Evolutionary conservation across 768 basidiomycete species (phyloP), one percentile per base, ranked within the genome.

Genomic region (Phlegmacium glaucopus): DNA sequence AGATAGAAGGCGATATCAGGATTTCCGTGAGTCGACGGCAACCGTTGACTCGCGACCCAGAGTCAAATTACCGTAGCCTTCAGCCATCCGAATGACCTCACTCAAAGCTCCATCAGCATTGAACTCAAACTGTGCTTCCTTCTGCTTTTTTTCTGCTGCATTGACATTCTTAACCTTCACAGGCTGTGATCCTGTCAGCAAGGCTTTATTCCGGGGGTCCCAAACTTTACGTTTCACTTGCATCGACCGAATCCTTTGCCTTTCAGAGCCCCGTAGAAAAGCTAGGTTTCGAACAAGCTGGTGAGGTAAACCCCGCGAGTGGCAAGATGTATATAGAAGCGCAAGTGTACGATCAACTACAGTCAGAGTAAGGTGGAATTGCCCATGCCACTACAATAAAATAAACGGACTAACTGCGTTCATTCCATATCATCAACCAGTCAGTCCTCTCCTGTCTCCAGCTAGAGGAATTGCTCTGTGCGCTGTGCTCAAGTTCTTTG

Each of bases 281-380:
- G 64, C 63, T 10, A 85, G 63, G 55, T 87, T 87, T 13, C 75
- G 75, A 6, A 83, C 80, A 6, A 81, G 54, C 47, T 66, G 67
- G 58, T 87, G 82, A 9, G 85, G 62, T 11, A 85, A 64, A 11
- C 87, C 87, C 22, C 84, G 77, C 28, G 79, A 76, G 48, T 71
- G 69, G 4, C 78, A 76, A n/a, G 87, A 83, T 22, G 72, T 78
- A 63, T 79, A 74, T 39, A 90, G 60, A 8, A 90, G 53, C 27
- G 72, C 70, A 34, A 90, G 70, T 0, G 86, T 87, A 49, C 72
- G 75, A 56, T 90, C 86, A 63, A 87, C 88, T 90, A 49, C 6
- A 16, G 46, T 46, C 40, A 38, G 15, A 42, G 35, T 13, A 10
- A 47, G 47, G 28, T 28, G 28, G 12, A 17, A 22, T 43, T 41